Evolutionary conservation across 495 filamentous ascomycete genomes (phyloP).

Genomic region (Tirmania nivea): DNA sequence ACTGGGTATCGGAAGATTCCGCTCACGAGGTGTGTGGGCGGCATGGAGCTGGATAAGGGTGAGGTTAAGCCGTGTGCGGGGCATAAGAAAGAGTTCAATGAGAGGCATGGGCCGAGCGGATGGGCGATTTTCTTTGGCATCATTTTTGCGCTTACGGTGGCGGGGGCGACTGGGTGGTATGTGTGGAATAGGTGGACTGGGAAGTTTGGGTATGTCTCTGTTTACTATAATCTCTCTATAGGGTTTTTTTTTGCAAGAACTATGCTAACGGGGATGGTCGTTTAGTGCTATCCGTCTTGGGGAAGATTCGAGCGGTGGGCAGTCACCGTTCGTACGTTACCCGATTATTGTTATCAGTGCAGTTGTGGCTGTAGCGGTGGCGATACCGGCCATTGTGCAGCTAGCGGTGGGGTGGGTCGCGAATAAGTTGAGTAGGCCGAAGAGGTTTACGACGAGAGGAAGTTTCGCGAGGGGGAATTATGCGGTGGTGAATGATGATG

Average conservation of each 20-base stretch:
- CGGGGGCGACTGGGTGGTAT: constrained; percentile 56
- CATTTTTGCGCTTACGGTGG: constrained; percentile 44
- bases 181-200: constrained; percentile 68
- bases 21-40: constrained; percentile 62
- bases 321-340: constrained; percentile 41
- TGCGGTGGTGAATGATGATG: constrained; percentile 61
- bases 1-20: constrained; percentile 86
- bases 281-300: constrained; percentile 32
- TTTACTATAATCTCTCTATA: constrained; percentile 62
- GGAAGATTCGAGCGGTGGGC: constrained; percentile 22
- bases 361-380: constrained; percentile 48
- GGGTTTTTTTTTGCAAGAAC: constrained; percentile 42
- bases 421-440: constrained; percentile 27
- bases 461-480: constrained; percentile 81
- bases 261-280: constrained; percentile 6
- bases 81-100: constrained; percentile 54
- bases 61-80: constrained; percentile 41
- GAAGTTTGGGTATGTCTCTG: constrained; percentile 43
- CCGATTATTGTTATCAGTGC: constrained; percentile 61
- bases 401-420: constrained; percentile 27
- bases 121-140: constrained; percentile 74
- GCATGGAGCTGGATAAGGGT: constrained; percentile 44
- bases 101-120: constrained; percentile 46
- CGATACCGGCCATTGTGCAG: constrained; percentile 46
- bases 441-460: constrained; percentile 59